Base-by-base conservation (phyloP, 1,139 yeast species). In the Yamadazyma sp. region DNA sequence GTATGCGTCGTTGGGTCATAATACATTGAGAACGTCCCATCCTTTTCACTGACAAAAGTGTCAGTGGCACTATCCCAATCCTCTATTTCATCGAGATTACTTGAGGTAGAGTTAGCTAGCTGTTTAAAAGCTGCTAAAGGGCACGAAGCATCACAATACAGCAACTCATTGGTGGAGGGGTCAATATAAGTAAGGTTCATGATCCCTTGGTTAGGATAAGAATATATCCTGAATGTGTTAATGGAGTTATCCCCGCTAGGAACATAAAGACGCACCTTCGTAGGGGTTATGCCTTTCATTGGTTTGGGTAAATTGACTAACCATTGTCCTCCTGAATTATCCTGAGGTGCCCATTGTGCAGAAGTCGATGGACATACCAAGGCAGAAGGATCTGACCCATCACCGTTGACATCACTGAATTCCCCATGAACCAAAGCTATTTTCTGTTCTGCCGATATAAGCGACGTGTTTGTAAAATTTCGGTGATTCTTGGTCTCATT, bases 141-240 rank as follows among this genome's bases (percentile, higher is more conserved):
- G 60, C 98, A 92, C 75, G 79, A 84, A 1, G 96, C 95, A 59
- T 89, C 96, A 69, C 98, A 92, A 48, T 62, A 65, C 4, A 65
- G 56, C 6, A 78, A 37, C 22, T 68, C 66, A 40, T 83, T 80
- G 1, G 88, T 74, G 1, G 59, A 50, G 2, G 95, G 95, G 55
- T 91, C 94, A 26, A 85, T 66, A 55, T 88, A 92, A 0, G 96
- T 82, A 49, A 92, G 63, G 57, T 92, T 92, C 96, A 92, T 86
- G 47, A 91, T 91, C 50, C 98, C 91, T 50, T 83, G 77, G 33
- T 88, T 76, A 1, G 98, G 98, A 41, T 76, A 69, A 0, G 96
- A 81, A 37, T 85, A 67, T 16, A 92, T 69, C 53, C 97, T 74
- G 60, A 89, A 91, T 6, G 74, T 50, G 42, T 81, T 73, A 4